Evolutionary conservation across 2,329 filamentous ascomycete genomes (phyloP), one percentile per base, ranked within the genome.

Genomic region (Periconia sp.): DNA sequence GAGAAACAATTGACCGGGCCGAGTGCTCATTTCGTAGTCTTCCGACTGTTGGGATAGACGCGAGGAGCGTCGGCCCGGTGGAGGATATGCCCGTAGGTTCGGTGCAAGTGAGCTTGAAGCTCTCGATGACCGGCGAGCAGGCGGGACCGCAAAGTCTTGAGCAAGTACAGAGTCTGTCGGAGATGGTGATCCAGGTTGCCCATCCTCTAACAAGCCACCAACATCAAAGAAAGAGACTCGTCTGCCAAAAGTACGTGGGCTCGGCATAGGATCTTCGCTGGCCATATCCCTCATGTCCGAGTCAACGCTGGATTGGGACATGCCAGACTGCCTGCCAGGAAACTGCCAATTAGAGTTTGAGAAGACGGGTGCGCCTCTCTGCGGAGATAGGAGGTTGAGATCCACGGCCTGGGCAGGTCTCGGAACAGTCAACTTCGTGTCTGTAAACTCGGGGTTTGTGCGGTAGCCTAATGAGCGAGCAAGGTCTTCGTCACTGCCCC

Each of bases 401-500:
- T 68, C 55, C 10, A 55, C 62, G 19, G 64, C 56, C 15, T 68
- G 63, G 29, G 70, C 61, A 40, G 73, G 67, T 32, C 77, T 68
- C 7, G 71, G 54, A 4, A 74, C 69, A 4, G 11, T 75, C 65
- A 36, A 69, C 68, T 26, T 69, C 63, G 50, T 61, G 12, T 73
- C 73, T 29, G 73, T 64, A 36, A 84, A 65, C 12, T 79, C 75
- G 4, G 79, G 72, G 11, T 78, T 75, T 22, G 84, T 78, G 10
- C 87, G 82, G 26, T 92, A 82, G 6, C 92, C 92, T 3, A 96
- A 61, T 47, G 86, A 88, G 36, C 87, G 79, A 4, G 95, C 90
- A 1, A 97, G 80, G 64, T 97, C 90, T 62, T 95, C 91, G 58
- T 97, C 92, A 56, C 90, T 96, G 30, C 89, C 91, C 85, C 88